Evolutionary conservation across 768 basidiomycete genomes (phyloP).

Genomic region (Trametes cubensis): DNA sequence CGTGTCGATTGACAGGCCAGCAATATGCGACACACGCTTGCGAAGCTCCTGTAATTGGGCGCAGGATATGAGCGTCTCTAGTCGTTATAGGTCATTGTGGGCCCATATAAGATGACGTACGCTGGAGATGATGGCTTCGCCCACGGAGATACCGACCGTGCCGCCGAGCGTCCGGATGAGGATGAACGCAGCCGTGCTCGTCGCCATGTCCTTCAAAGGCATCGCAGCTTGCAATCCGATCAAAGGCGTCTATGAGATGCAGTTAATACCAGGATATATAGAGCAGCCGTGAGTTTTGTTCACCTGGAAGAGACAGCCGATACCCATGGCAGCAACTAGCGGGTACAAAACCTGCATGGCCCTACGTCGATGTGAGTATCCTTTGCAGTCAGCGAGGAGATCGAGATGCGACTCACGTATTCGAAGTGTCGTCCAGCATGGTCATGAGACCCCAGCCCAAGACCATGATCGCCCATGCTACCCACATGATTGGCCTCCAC

Average conservation of each 20-base stretch:
- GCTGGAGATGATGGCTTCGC: constrained; percentile 70
- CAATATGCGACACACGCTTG: constrained; percentile 42
- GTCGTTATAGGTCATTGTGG: not conserved
- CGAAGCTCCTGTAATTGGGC: constrained; percentile 36
- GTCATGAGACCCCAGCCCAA: constrained; percentile 77
- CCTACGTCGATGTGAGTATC: not conserved
- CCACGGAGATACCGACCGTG: constrained; percentile 74
- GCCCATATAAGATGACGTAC: constrained; percentile 36
- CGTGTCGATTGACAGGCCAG: constrained; percentile 44
- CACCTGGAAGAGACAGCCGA: constrained; percentile 67
- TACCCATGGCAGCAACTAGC: constrained; percentile 64
- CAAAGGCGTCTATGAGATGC: constrained; percentile 52
- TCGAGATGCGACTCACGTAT: constrained; percentile 38
- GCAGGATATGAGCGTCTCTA: constrained; percentile 1
- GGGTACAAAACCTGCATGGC: constrained; percentile 66
- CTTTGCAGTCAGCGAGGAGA: not conserved
- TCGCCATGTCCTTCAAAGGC: constrained; percentile 87
- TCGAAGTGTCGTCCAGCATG: constrained; percentile 60
- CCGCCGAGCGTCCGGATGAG: constrained; percentile 78
- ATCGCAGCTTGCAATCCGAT: constrained; percentile 84
- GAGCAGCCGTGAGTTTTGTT: not conserved
- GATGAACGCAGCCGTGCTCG: constrained; percentile 69
- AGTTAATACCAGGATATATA: not conserved
- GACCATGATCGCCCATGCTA: constrained; percentile 54
- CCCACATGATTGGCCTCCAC: constrained; percentile 68